Evolutionary conservation across 73 alveolate species (phyloP).

Genomic region (Durusdinium trenchii): DNA sequence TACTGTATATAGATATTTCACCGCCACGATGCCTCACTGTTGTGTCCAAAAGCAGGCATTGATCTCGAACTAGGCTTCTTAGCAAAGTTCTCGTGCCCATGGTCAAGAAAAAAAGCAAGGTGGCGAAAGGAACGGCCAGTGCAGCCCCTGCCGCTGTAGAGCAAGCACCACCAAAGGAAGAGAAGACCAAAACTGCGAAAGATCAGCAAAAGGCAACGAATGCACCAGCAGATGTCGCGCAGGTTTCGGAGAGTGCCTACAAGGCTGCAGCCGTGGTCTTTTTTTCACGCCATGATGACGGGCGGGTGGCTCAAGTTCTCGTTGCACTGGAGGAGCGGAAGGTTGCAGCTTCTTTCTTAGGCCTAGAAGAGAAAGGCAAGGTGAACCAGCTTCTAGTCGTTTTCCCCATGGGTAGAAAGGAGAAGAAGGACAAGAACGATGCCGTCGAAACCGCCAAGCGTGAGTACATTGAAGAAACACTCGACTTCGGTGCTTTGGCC

Average conservation of each 20-base stretch:
- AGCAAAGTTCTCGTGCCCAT: no score
- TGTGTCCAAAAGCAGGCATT: no score
- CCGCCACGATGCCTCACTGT: no score
- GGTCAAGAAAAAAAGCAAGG: no score
- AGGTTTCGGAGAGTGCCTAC: conserved; percentile 43
- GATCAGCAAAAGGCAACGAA: no score
- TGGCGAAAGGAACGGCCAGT: no score
- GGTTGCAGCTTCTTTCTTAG: conserved; percentile 60
- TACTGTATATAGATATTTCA: no score
- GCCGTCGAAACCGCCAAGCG: conserved; percentile 90
- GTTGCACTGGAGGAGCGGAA: conserved; percentile 88
- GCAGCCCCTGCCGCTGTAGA: no score
- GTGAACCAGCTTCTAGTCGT: conserved; percentile 72
- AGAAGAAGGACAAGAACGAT: conserved; percentile 94
- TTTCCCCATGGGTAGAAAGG: conserved; percentile 89
- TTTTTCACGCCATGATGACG: conserved; percentile 48
- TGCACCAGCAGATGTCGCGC: no score
- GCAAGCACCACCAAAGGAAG: no score
- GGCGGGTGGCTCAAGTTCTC: conserved; percentile 45
- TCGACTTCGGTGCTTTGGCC: conserved; percentile 64
- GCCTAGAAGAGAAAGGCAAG: conserved; percentile 64
- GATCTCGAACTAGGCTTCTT: no score
- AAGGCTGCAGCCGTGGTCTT: conserved; percentile 92
- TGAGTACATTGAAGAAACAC: conserved; percentile 89
- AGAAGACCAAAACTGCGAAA: no score